phyloP scores from a whole-genome alignment of 352 stramenopile genomes.

The Pseudoperonospora humuli region DNA sequence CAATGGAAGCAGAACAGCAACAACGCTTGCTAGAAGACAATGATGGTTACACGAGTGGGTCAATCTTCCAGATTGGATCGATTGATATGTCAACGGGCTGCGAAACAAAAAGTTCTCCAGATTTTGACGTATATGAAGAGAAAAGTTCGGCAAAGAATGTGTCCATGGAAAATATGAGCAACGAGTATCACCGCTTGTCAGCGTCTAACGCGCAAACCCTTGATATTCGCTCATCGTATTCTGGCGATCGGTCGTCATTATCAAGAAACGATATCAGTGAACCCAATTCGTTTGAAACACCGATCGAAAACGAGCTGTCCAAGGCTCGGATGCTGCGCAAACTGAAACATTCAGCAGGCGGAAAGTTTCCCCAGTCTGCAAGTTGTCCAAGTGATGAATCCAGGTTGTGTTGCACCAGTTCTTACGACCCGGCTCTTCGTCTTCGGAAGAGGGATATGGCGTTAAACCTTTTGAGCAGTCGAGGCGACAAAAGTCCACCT shows the following conservation, averaged over 20 bases:
- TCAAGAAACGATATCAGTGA: constrained; percentile 24
- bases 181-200: constrained; percentile 22
- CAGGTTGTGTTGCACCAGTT: constrained; percentile 10
- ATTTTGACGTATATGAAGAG: constrained; percentile 9
- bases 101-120: constrained; percentile 3
- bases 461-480: constrained; percentile 32
- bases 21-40: constrained; percentile 26
- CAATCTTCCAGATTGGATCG: constrained; percentile 16
- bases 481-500: constrained; percentile 17
- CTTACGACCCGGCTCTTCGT: constrained; percentile 13
- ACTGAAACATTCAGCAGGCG: constrained; percentile 40
- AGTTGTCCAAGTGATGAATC: constrained; percentile 10
- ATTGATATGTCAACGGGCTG: constrained; percentile 5
- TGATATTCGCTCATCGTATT: constrained; percentile 33
- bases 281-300: constrained; percentile 36
- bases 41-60: constrained; percentile 33
- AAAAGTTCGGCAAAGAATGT: constrained; percentile 14
- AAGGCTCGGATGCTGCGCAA: constrained; percentile 60
- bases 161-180: constrained; percentile 13
- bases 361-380: constrained; percentile 3
- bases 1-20: constrained; percentile 33
- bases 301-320: constrained; percentile 54
- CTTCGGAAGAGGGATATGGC: constrained; percentile 66
- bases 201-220: constrained; percentile 22
- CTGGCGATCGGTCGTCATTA: constrained; percentile 22